These are phyloP conservation scores for Medicago lupulina DNA, from an alignment of 306 rosid genomes.

Conservation along the genomic window DNA sequence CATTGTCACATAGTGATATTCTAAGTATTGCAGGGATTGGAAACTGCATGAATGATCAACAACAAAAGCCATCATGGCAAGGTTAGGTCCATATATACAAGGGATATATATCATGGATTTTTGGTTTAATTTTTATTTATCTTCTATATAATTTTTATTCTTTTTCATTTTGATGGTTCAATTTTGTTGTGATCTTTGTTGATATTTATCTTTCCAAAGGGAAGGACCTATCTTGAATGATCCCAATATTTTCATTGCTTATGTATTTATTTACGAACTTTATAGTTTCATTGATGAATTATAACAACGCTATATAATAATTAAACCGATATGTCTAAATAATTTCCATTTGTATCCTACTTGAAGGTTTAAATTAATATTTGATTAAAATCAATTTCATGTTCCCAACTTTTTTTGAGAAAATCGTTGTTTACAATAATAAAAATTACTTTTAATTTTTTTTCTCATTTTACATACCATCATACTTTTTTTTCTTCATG, in stretches of 20 bases:
- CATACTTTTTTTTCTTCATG: too few species aligned
- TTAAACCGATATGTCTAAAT: too few species aligned
- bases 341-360: too few species aligned
- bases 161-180: neutral
- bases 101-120: constrained; percentile 8
- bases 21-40: constrained; percentile 75
- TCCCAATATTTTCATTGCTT: constrained; percentile 42
- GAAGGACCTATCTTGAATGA: constrained; percentile 46
- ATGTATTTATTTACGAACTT: constrained; percentile 23
- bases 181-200: constrained; percentile 20
- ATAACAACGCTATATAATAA: neutral
- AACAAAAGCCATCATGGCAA: constrained; percentile 72
- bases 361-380: too few species aligned
- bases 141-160: constrained; percentile 17
- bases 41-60: constrained; percentile 57
- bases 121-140: constrained; percentile 19
- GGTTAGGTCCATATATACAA: constrained; percentile 48
- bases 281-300: constrained; percentile 4
- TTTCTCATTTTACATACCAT: too few species aligned
- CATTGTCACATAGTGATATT: constrained; percentile 74
- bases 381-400: too few species aligned
- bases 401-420: too few species aligned
- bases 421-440: too few species aligned
- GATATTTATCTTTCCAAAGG: constrained; percentile 57
- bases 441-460: too few species aligned